These are phyloP conservation scores for Vachellia collinsii DNA, from an alignment of 306 rosid species.

Conservation along the genomic window DNA sequence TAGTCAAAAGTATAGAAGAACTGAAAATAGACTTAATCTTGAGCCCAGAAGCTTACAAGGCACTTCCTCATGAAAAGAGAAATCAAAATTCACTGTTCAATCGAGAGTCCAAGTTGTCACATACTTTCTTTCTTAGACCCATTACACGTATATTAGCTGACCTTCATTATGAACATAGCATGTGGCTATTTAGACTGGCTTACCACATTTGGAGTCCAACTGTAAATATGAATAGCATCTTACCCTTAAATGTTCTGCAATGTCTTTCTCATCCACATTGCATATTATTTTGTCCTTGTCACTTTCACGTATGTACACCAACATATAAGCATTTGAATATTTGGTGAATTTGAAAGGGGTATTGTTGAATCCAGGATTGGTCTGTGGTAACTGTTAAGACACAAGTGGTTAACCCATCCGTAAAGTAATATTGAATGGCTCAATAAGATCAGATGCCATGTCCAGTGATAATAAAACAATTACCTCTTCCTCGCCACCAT, in stretches of 20 bases:
- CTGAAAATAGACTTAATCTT: slow-evolving; percentile 17
- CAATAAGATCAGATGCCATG: slow-evolving; percentile 26
- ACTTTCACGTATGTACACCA: slow-evolving; percentile 95
- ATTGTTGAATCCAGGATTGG: slow-evolving; percentile 98
- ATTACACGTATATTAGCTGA: slow-evolving; percentile 4
- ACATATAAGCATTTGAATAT: slow-evolving; percentile 98
- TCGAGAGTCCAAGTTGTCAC: background rate
- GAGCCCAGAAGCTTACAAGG: background rate
- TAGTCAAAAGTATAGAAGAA: slow-evolving; percentile 11
- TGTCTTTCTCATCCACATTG: slow-evolving; percentile 97
- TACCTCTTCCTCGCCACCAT: slow-evolving; percentile 99
- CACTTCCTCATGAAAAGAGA: slow-evolving; percentile 25
- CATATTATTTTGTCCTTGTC: slow-evolving; percentile 97
- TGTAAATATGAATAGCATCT: slow-evolving; percentile 35
- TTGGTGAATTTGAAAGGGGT: slow-evolving; percentile 96
- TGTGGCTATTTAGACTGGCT: slow-evolving; percentile 21
- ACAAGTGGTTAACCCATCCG: slow-evolving; percentile 32
- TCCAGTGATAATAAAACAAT: slow-evolving; percentile 23
- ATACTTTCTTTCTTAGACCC: slow-evolving; percentile 1
- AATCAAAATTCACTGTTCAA: slow-evolving; percentile 7
- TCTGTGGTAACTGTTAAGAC: slow-evolving; percentile 80
- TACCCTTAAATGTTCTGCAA: slow-evolving; percentile 98
- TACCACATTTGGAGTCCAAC: slow-evolving; percentile 6
- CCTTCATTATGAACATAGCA: slow-evolving; percentile 11
- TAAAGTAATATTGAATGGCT: slow-evolving; percentile 26